Base-by-base conservation (phyloP, 257 asterid genomes). In the Prunella vulgaris region DNA sequence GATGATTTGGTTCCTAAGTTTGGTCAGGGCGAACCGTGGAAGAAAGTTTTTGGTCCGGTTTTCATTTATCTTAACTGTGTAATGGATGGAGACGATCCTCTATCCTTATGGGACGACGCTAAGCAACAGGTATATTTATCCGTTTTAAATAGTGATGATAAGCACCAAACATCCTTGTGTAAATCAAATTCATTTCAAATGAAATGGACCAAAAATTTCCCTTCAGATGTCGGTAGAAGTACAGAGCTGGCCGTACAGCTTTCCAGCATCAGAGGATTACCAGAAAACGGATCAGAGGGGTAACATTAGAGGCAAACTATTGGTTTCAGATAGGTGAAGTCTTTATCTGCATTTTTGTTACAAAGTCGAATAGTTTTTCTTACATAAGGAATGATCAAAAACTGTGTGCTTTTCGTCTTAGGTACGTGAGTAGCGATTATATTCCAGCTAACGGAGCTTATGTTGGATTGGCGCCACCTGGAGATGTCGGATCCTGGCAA, bases 381-480 rank as follows among this genome's bases (percentile, higher is more conserved):
- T 46, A 9, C 18, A 64, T 40, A 4, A 14, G 13, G 10, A 14
- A 35, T 51, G 18, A 70, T 40, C 30, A 49, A 52, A 15, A 5
- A n/a, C n/a, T n/a, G n/a, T n/a, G n/a, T n/a, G n/a, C 3, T 61
- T 72, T 25, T 70, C 2, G 66, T 52, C 40, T 9, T 73, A 78
- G 97, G 76, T 82, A 77, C 74, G 79, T 78, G 48, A 79, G 79
- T 28, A 67, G 79, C 38, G 87, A 85, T 65, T 18, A 61, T 61
- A 79, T 86, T 66, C 76, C 82, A 20, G 96, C 95, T 71, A 75
- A 74, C 7, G 86, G 95, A 30, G 96, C 97, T 27, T 85, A 82
- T 33, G 86, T 89, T 7, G 98, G 98, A 20, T 53, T 92, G 71
- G 97, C 97, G 60, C 88, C 86, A 30, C 95, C 92, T 0, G 98